Base-by-base conservation (phyloP, 2,329 filamentous ascomycete species). In the Lachnellula hyalina region DNA sequence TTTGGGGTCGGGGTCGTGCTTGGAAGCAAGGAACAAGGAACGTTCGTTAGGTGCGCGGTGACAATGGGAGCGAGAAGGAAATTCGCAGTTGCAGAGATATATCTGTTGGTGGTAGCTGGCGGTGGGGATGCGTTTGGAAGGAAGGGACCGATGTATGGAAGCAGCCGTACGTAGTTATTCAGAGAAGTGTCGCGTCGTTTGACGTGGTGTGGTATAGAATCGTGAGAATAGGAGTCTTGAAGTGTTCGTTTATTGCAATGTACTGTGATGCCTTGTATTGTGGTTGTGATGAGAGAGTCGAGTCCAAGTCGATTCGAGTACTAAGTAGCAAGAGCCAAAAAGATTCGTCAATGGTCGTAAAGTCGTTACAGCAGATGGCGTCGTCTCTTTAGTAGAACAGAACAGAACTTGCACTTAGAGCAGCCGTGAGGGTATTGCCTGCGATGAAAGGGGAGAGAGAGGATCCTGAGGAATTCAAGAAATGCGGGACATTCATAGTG, bases 291-390 rank as follows among this genome's bases (percentile, higher is more conserved):
- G 36, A 17, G 36, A 40, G 47, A 32, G 28, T 32, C 28, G 28
- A 32, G 9, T 32, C 9, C 8, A 9, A 32, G 8, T 32, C 28
- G 8, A 32, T 8, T 32, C 28, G 2, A 32, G 28, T 32, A 32
- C 8, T 32, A 32, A 32, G n/a, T 17, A 52, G n/a, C 45, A 42
- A 46, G 21, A 23, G 17, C 41, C n/a, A 66, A 66, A 59, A 64
- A 66, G 65, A 68, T 67, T 68, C 66, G 65, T 68, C 57, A 64
- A 55, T 52, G 57, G 63, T 67, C 65, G 65, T 68, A 62, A 68
- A 62, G 58, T 66, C 63, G 63, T 67, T 61, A 61, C 46, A 21
- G 41, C n/a, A 19, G n/a, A 15, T 19, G 23, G 15, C n/a, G n/a
- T 11, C 9, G 41, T 21, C n/a, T 11, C 9, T 19, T 21, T 5